Evolutionary conservation across 441 rosid genomes (phyloP), one percentile per base, ranked within the genome.

Genomic region (Bruguiera hainesii): DNA sequence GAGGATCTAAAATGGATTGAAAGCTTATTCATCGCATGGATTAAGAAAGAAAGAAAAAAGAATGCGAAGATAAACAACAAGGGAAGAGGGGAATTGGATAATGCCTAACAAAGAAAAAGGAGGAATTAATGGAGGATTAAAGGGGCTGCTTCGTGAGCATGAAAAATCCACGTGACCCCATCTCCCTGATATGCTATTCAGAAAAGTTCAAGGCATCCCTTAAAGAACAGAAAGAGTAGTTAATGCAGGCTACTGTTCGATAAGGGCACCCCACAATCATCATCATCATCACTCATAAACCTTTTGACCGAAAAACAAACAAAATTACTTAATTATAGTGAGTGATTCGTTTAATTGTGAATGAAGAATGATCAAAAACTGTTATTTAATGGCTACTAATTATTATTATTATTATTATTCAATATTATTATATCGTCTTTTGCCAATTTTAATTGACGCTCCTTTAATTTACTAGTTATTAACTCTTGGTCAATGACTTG

Each of bases 61-160:
- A n/a, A n/a, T 6, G 56, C 16, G 49, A 60, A 64, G 8, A 20
- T 3, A 55, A 39, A 19, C 19, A 19, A 39, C 35, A 35, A 10
- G 28, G 28, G 21, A 23, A 55, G 58, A 55, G 21, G 13, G 3
- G 58, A 29, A 10, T 53, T 42, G 48, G 48, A 42, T 13, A 42
- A 42, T 13, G 48, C 18, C 48, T 30, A 42, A 42, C 18, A 42
- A 28, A 28, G 7, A 25, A 26, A 58, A 75, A 67, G 64, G 78
- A 79, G 81, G 75, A 74, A 76, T 77, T 58, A 70, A 76, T 80
- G 82, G 80, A 82, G 74, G 79, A 76, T 82, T 56, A 51, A 69
- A 66, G 79, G 82, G 76, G 59, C 77, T 69, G 70, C 66, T 75
- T 76, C 71, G 49, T 37, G 74, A 69, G 51, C 61, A 65, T 60